Percentiles rank a stretch among this genome's conserved stretches.
phyloP scores from a whole-genome alignment of 495 filamentous ascomycete genomes.

The Aspergillus mulundensis region DNA sequence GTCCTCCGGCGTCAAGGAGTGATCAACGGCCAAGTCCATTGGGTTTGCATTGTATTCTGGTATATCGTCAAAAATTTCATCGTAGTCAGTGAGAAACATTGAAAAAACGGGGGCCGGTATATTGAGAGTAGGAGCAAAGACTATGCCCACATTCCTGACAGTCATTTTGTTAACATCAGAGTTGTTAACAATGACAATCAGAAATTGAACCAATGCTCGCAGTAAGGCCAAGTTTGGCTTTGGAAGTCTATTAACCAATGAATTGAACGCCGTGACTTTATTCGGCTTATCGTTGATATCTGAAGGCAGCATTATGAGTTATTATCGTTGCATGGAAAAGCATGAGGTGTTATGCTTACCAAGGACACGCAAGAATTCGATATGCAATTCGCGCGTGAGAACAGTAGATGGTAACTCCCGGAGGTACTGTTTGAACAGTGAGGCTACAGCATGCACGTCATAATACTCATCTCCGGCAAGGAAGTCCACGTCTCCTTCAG shows the following conservation, averaged over 20 bases:
- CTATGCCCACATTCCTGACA: conserved; percentile 93
- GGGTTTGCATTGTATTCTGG: conserved; percentile 21
- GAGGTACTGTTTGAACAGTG: conserved; percentile 88
- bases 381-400: conserved; percentile 81
- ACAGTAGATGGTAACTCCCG: conserved; percentile 88
- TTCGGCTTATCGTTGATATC: conserved; percentile 64
- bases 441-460: conserved; percentile 94
- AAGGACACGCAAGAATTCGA: conserved; percentile 82
- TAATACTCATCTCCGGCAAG: conserved; percentile 79
- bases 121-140: conserved; percentile 97
- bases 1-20: conserved; percentile 52
- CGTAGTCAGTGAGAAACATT: conserved; percentile 86
- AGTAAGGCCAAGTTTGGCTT: conserved; percentile 74
- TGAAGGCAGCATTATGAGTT: conserved; percentile 24
- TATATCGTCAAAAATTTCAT: conserved; percentile 71
- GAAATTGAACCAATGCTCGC: conserved; percentile 75
- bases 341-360: conserved; percentile 49
- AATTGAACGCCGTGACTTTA: conserved; percentile 79
- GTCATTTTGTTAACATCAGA: conserved; percentile 96
- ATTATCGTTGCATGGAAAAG: background rate
- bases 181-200: conserved; percentile 87
- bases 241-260: conserved; percentile 80
- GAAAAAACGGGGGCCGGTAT: conserved; percentile 94
- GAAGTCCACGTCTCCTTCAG: conserved; percentile 88
- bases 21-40: conserved; percentile 43